Evolutionary conservation across 768 basidiomycete species (phyloP).

Genomic region (Phylloporus sp.): DNA sequence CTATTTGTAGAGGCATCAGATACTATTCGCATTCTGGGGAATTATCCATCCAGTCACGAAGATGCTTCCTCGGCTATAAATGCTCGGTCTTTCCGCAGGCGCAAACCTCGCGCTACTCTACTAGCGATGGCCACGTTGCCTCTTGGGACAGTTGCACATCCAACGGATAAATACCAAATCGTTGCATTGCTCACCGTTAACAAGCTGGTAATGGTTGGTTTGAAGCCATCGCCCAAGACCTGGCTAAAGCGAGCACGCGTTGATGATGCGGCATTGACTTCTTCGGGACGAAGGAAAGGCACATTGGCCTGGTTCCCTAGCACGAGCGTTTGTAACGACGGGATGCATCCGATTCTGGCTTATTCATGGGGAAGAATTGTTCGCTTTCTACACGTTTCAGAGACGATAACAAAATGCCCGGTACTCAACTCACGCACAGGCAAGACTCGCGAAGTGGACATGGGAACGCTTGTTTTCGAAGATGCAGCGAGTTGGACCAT

Average conservation of each 20-base stretch:
- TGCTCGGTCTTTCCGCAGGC: constrained; percentile 37
- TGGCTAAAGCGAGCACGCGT: constrained; percentile 78
- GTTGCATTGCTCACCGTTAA: constrained; percentile 84
- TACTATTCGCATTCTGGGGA: constrained; percentile 88
- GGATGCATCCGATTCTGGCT: constrained; percentile 62
- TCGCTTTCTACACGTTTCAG: constrained; percentile 62
- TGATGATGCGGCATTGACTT: constrained; percentile 39
- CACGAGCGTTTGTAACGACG: constrained; percentile 24
- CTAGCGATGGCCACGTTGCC: constrained; percentile 82
- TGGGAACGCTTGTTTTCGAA: constrained; percentile 63
- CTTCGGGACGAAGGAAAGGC: constrained; percentile 53
- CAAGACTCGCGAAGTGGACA: constrained; percentile 54
- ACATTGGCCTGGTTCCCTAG: constrained; percentile 83
- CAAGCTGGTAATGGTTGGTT: constrained; percentile 89
- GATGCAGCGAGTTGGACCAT: constrained; percentile 57
- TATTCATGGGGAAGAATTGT: constrained; percentile 81
- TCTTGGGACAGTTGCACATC: constrained; percentile 65
- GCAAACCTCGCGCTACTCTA: constrained; percentile 59
- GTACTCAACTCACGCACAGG: constrained; percentile 54
- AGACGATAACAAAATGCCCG: constrained; percentile 50
- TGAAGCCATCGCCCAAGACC: constrained; percentile 89
- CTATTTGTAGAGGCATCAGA: constrained; percentile 94
- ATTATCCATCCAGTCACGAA: constrained; percentile 51
- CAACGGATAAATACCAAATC: constrained; percentile 75
- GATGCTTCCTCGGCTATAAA: constrained; percentile 11